phyloP scores from a whole-genome alignment of 2,329 filamentous ascomycete genomes.

The Neonectria coccinea region DNA sequence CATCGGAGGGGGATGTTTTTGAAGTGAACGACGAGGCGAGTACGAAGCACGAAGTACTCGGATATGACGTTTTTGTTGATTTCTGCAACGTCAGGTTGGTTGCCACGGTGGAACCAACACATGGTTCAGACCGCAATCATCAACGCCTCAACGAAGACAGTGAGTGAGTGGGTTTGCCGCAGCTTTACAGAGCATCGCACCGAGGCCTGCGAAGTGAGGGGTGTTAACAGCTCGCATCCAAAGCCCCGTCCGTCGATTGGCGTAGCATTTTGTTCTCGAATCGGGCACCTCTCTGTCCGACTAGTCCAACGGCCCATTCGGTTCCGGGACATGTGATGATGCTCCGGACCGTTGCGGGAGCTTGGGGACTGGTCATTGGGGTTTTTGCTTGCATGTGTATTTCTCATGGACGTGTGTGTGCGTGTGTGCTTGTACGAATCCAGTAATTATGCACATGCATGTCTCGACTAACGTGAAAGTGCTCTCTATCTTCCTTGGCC shows the following conservation, averaged over 20 bases:
- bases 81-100: not conserved
- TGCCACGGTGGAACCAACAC: not conserved
- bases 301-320: not conserved
- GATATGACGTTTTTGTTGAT: not conserved
- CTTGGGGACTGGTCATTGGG: no score
- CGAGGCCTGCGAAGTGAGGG: not conserved
- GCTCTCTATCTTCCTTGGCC: not conserved
- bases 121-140: no score
- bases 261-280: not conserved
- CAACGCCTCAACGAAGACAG: not conserved
- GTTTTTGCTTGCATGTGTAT: no score
- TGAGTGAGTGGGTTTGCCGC: not conserved
- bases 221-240: not conserved
- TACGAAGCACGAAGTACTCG: not conserved
- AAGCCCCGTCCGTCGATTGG: not conserved
- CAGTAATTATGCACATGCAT: not conserved
- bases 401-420: not conserved
- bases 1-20: not conserved
- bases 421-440: not conserved
- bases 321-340: not conserved
- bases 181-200: not conserved
- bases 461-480: not conserved
- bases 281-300: not conserved
- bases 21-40: not conserved
- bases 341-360: not conserved